phyloP scores from a whole-genome alignment of 129 eudicot species.

The Sambucus nigra region DNA sequence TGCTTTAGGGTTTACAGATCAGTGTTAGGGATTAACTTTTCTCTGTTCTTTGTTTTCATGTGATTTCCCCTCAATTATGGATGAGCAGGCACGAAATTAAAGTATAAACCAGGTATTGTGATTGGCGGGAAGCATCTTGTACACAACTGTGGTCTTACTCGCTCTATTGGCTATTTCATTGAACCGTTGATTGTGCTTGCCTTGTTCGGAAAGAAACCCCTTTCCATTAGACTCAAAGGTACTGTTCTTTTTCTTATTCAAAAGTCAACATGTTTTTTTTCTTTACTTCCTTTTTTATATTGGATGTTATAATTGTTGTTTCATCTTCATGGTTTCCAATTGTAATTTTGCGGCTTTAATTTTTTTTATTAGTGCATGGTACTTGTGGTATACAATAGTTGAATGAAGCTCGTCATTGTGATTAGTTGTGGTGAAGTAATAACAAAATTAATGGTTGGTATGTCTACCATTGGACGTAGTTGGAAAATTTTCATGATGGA shows the following conservation, averaged over 20 bases:
- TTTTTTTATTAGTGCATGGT: too few relatives aligned
- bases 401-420: too few relatives aligned
- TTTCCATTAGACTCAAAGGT: slow-evolving; percentile 78
- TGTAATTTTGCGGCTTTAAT: too few relatives aligned
- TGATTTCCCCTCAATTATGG: neutral
- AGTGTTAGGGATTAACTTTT: neutral
- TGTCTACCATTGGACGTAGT: too few relatives aligned
- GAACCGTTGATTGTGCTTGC: slow-evolving; percentile 79
- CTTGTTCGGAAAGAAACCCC: slow-evolving; percentile 83
- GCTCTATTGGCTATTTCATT: slow-evolving; percentile 75
- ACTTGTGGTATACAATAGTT: too few relatives aligned
- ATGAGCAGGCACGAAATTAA: slow-evolving; percentile 63
- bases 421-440: too few relatives aligned
- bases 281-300: too few relatives aligned
- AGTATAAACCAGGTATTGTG: slow-evolving; percentile 83
- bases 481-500: too few relatives aligned
- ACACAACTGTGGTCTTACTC: slow-evolving; percentile 71
- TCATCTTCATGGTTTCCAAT: neutral
- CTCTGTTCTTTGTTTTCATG: neutral
- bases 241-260: neutral
- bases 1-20: slow-evolving; percentile 5
- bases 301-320: too few relatives aligned
- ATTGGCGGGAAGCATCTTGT: slow-evolving; percentile 80
- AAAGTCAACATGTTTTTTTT: too few relatives aligned
- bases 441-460: too few relatives aligned